phyloP scores from a whole-genome alignment of 129 eudicot genomes.

The Escallonia herrerae region DNA sequence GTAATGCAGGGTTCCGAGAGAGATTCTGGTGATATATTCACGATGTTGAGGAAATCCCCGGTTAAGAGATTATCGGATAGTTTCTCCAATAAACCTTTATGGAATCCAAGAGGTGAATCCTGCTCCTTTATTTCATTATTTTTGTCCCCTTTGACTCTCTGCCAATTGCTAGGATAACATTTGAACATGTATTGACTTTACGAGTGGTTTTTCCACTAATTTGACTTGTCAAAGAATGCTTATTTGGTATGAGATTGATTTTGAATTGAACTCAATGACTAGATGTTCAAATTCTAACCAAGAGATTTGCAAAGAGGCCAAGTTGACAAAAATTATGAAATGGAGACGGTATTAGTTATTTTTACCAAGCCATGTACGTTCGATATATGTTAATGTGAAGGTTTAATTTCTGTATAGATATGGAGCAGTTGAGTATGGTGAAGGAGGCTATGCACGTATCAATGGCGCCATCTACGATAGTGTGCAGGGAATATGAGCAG shows the following conservation, averaged over 20 bases:
- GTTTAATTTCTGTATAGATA: constrained; percentile 32
- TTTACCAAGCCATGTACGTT: not conserved
- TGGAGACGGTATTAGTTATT: too few relatives aligned
- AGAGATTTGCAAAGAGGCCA: too few relatives aligned
- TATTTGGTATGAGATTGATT: too few relatives aligned
- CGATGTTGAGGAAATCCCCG: constrained; percentile 32
- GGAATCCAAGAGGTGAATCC: constrained; percentile 69
- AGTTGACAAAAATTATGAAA: not conserved
- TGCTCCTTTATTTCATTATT: not conserved
- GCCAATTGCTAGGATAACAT: too few relatives aligned
- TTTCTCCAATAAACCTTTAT: constrained; percentile 47
- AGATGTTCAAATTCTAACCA: too few relatives aligned
- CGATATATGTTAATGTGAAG: not conserved
- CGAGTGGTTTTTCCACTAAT: too few relatives aligned
- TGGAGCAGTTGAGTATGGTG: constrained; percentile 57
- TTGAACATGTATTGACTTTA: too few relatives aligned
- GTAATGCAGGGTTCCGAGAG: constrained; percentile 20
- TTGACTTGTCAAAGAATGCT: too few relatives aligned
- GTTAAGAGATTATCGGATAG: constrained; percentile 47
- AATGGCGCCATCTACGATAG: constrained; percentile 40
- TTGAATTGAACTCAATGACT: too few relatives aligned
- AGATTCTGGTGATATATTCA: constrained; percentile 15
- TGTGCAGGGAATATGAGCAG: constrained; percentile 81
- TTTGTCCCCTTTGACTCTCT: not conserved
- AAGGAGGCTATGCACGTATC: constrained; percentile 92